Base-by-base conservation (phyloP, 805 yeast genomes). In the Candida pseudoglaebosa region DNA sequence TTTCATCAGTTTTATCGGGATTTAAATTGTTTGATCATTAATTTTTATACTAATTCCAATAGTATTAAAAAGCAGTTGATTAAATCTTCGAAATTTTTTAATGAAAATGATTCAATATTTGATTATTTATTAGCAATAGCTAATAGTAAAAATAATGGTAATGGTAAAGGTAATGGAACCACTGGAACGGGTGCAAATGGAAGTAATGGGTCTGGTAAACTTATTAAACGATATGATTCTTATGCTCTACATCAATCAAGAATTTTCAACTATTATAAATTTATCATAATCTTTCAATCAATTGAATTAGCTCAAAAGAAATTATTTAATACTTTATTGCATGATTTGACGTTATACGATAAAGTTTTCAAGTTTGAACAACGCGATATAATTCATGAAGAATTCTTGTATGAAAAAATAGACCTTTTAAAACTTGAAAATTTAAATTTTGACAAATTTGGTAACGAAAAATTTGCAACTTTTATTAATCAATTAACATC, bases 71-170 rank as follows among this genome's bases (percentile, higher is more conserved):
- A 69, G 37, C 67, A 45, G 47, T 57, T 68, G 18, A 61, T 68
- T 13, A 48, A 59, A 18, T 43, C 42, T 28, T 62, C 65, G 7
- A 38, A 46, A 8, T 45, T 51, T 29, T 65, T 68, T 48, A 53
- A 47, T 30, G 43, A 44, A 7, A 49, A 62, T 36, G 65, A 67
- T 3, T 44, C 50, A 29, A 39, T 49, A 2, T 68, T 58, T 44
- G 73, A 68, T 45, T 68, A 68, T 45, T 47, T 68, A 37, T 48
- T 65, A 28, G 72, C 73, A 22, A 67, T 68, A 13, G 62, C 71
- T 24, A 26, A 26, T 26, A 26, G 13, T 5, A 10, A 15, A 5
- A 26, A 13, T 26, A 26, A 26, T 5, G 15, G 29, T 5, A 26
- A 13, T 26, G 29, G 29, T 10, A 5, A 9, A 9, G 29, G 29